These are phyloP conservation scores for Volutella citrinella DNA, from an alignment of 2,329 filamentous ascomycete species.

Conservation along the genomic window DNA sequence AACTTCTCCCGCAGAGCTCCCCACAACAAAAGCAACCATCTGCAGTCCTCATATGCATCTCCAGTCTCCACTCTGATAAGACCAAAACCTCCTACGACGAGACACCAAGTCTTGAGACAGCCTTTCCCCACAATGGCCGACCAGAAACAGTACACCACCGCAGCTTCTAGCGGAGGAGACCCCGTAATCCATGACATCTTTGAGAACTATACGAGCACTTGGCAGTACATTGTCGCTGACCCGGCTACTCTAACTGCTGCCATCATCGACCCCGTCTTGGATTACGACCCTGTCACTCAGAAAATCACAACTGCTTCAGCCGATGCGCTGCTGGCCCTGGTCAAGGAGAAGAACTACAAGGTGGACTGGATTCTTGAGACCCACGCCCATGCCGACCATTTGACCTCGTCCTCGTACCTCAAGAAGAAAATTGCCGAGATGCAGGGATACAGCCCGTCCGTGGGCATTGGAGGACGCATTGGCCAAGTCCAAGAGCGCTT, in stretches of 20 bases:
- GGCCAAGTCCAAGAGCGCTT: slow-evolving; percentile 49
- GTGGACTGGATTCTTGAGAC: slow-evolving; percentile 58
- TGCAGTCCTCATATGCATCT: no score
- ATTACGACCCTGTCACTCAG: slow-evolving; percentile 45
- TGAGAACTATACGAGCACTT: slow-evolving; percentile 43
- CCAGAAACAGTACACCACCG: no score
- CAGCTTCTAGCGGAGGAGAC: no score
- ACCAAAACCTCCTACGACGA: no score
- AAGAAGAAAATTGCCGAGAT: slow-evolving; percentile 39
- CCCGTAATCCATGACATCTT: slow-evolving; percentile 16
- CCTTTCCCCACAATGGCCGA: no score
- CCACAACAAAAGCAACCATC: no score
- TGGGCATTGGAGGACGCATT: slow-evolving; percentile 57
- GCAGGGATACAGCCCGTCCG: slow-evolving; percentile 35
- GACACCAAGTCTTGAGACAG: no score
- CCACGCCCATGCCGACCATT: slow-evolving; percentile 59
- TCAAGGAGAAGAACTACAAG: slow-evolving; percentile 43
- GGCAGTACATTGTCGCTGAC: slow-evolving; percentile 60
- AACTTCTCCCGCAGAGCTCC: no score
- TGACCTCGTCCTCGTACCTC: slow-evolving; percentile 58
- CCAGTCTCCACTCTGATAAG: no score
- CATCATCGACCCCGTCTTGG: slow-evolving; percentile 62
- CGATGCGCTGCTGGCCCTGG: slow-evolving; percentile 45
- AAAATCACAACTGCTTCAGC: slow-evolving; percentile 49
- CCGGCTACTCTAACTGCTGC: slow-evolving; percentile 44